Evolutionary conservation across 2,329 filamentous ascomycete genomes (phyloP).

Genomic region (Biscogniauxia marginata): DNA sequence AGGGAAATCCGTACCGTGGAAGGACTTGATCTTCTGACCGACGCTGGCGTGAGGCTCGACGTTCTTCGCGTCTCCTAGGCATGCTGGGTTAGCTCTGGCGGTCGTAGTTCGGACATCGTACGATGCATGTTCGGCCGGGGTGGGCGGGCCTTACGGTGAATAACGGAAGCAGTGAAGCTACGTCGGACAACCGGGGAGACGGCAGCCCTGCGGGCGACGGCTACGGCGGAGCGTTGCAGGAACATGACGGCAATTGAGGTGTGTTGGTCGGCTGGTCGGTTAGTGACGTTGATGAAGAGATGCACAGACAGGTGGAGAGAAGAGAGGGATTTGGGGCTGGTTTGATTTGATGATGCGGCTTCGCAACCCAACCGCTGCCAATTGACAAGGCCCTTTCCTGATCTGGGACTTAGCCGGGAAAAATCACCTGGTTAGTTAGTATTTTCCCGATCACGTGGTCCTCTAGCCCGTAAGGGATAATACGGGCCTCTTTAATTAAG

Average conservation of each 20-base stretch:
- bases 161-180: slow-evolving; percentile 58
- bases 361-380: slow-evolving; percentile 12
- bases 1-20: slow-evolving; percentile 43
- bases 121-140: slow-evolving; percentile 23
- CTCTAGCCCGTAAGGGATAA: background rate
- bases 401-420: slow-evolving; percentile 18
- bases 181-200: slow-evolving; percentile 53
- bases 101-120: slow-evolving; percentile 29
- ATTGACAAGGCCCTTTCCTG: slow-evolving; percentile 22
- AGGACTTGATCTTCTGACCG: slow-evolving; percentile 38
- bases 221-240: slow-evolving; percentile 61
- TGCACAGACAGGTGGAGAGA: slow-evolving; percentile 2
- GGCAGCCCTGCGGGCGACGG: slow-evolving; percentile 60
- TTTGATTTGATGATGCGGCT: slow-evolving; percentile 39
- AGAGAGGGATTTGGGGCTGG: slow-evolving; percentile 49
- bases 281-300: slow-evolving; percentile 15
- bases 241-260: slow-evolving; percentile 49
- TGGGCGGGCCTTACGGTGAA: slow-evolving; percentile 54
- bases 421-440: slow-evolving; percentile 1
- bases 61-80: slow-evolving; percentile 43
- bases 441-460: slow-evolving; percentile 7
- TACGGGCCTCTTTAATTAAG: background rate
- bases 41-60: slow-evolving; percentile 46
- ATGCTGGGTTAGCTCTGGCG: slow-evolving; percentile 36
- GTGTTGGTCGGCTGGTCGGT: slow-evolving; percentile 11